Base-by-base conservation (phyloP, 768 basidiomycete species). In the Lentinula lateritia region DNA sequence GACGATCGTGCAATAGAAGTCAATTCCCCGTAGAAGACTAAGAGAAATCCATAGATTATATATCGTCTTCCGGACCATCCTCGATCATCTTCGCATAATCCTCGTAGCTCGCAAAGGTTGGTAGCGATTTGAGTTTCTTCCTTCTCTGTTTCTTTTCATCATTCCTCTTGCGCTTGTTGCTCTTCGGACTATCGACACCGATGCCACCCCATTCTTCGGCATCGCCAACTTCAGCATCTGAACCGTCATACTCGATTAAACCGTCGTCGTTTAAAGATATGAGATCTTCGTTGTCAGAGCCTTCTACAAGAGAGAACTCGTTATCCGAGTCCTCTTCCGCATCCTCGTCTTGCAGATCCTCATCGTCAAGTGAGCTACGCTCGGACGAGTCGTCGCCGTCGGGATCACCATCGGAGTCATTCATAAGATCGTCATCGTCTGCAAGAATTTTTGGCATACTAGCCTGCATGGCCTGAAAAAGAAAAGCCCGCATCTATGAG, bases 51-150 rank as follows among this genome's bases (percentile, higher is more conserved):
- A 28, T 8, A 6, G 8, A 15, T 50, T 36, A 87, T 35, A 88
- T 77, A 72, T 86, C 76, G 66, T 90, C 87, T 72, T 90, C 88
- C 12, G 84, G 81, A 9, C 77, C 85, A 61, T 89, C 87, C 70
- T 93, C 92, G 61, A 93, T 94, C 83, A 93, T 79, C 74, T 78
- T 86, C 50, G 87, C 88, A 66, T 92, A 94, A 61, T 93, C 92
- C 62, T 94, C 92, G 67, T 93, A 93, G 68, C 84, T 90, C 10
- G 92, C 92, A 69, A 94, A 94, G 39, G 88, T 92, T 5, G 90
- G 90, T 65, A 92, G 69, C 9, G 83, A 79, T 61, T 77, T 78
- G 69, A 83, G 68, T 75, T 87, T 93, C 78, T 92, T 92, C 74
- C 86, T 81, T 73, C 79, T 82, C 68, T 72, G 77, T 61, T 74